Conservation (phyloP, 371 early-diverging fungal genomes). For the Smittium mucronatum region DNA sequence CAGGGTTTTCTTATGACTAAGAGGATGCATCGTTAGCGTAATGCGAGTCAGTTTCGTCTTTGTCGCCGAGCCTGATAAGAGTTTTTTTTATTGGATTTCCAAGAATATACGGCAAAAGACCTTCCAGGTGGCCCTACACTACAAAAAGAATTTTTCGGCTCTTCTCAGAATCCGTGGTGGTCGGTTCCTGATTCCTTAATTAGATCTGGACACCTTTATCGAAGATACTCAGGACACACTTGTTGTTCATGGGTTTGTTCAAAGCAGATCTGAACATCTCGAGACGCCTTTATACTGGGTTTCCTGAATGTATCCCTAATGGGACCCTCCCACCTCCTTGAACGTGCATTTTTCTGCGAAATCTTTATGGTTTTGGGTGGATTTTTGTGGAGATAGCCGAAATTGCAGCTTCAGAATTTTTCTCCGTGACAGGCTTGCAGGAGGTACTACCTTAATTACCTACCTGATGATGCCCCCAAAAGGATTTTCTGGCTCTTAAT, state of each 20-base stretch:
- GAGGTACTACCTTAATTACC: too few relatives aligned
- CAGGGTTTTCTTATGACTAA: neutral
- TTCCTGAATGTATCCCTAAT: neutral
- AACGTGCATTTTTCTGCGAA: too few relatives aligned
- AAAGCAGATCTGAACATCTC: neutral
- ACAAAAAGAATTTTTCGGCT: neutral
- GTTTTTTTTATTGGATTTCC: neutral
- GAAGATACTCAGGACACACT: neutral
- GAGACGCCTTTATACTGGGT: neutral
- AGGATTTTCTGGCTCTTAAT: too few relatives aligned
- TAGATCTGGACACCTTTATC: neutral
- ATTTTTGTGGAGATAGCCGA: too few relatives aligned
- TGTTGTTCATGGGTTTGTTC: neutral
- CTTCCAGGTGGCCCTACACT: neutral
- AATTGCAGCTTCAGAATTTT: too few relatives aligned
- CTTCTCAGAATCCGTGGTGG: neutral
- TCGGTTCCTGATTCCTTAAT: neutral
- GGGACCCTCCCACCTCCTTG: neutral
- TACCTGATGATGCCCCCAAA: too few relatives aligned
- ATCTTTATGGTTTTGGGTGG: too few relatives aligned
- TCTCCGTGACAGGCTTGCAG: too few relatives aligned
- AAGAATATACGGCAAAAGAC: neutral
- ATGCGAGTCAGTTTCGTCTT: neutral
- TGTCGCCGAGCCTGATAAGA: neutral
- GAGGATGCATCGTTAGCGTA: neutral